Evolutionary conservation across 2,329 filamentous ascomycete genomes (phyloP), one percentile per base, ranked within the genome.

Genomic region (Ophiostoma piceae): DNA sequence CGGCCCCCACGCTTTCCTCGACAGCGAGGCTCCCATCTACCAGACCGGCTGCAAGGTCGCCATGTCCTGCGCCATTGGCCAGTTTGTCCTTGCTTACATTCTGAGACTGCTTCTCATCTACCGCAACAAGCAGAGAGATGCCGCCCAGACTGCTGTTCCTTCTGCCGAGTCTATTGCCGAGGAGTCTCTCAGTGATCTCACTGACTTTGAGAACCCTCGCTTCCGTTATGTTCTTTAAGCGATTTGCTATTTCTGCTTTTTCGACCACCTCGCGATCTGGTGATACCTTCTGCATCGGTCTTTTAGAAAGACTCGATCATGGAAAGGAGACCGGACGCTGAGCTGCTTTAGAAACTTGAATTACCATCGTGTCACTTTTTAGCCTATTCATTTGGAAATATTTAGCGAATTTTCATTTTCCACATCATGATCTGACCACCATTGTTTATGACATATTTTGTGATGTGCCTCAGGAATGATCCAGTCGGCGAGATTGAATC

Each of bases 1-100:
- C 3, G 84, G 86, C 0, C 87, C 87, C 0, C 88, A 88, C 76
- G 88, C 89, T 78, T 89, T 88, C 32, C 65, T 66, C 29, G 66
- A 57, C 26, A 51, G 35, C 19, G 65, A 66, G 6, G 69, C 65
- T 3, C 69, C 69, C 35, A 43, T 67, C 9, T 70, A 70, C 66
- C 69, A 67, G 14, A 66, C 69, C 41, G 69, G 69, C n/a, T 70
- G 67, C 39, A 32, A 64, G 66, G 69, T 66, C 29, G 66, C 65
- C 54, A 67, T 70, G 26, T 54, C 66, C 26, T 70, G 69, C 29
- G 39, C 66, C 11, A 66, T 70, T 0, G 57, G 69, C 32, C 65
- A 67, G 51, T 39, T 70, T 22, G 66, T 67, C 14, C 62, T 70
- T 14, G 69, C 69, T 32, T 43, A 29, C 26, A 12, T 66, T 6